Base-by-base conservation (phyloP, 179 eudicot genomes). In the Vitellaria paradoxa region DNA sequence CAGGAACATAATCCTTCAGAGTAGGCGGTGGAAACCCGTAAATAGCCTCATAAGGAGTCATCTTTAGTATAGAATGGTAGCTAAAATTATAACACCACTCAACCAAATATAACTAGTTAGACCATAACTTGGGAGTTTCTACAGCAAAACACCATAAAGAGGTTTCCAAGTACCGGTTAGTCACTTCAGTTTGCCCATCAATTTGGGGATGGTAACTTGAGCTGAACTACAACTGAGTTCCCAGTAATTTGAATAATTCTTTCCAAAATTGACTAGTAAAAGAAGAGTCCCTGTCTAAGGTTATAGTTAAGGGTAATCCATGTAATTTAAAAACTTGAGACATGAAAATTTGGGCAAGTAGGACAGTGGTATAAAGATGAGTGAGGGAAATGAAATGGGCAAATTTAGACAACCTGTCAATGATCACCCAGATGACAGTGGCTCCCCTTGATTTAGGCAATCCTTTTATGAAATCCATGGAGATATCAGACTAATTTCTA, bases 61-160 rank as follows among this genome's bases (percentile, higher is more conserved):
- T 2, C 4, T 37, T 37, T 2, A 37, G 2, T 4, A 4, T 1
- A 37, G 2, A 37, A 4, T 37, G 42, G 4, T 37, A 37, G 4
- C 42, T 49, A 23, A 57, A 62, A 9, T 74, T 62, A 14, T 74
- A 74, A 45, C 57, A 61, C 68, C 68, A 74, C 45, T 74, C 68
- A 0, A 59, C 77, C 42, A 74, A 14, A 7, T 56, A 30, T 0
- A 62, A 2, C 77, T 68, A 74, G 0, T 3, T 45, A 0, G 9
- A 30, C 77, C 77, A 74, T 0, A 7, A 3, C 4, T 66, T 26
- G 0, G 37, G 70, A 10, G 12, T 11, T 15, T 55, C 59, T 2
- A 0, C 59, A 12, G 17, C 17, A 14, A 55, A 10, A 4, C n/a
- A 10, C 17, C 20, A 4, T 3, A 15, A 9, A 10, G 18, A 59